Percentiles rank a stretch among this genome's conserved stretches.
Conservation (phyloP, 805 yeast genomes). For the Barnettozyma populi region DNA sequence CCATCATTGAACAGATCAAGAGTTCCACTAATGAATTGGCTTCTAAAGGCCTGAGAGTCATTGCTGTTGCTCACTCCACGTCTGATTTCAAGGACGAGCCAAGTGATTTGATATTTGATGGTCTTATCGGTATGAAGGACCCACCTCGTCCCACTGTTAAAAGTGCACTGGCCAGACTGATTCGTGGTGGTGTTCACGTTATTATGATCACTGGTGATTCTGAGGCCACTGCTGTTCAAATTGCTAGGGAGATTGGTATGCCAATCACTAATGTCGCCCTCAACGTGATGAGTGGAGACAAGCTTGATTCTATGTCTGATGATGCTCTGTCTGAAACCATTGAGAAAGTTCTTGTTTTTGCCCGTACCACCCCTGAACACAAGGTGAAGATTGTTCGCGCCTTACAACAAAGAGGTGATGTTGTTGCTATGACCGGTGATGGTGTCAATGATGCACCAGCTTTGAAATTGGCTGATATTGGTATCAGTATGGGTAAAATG, state of each 20-base stretch:
- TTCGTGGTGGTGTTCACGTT: constrained; percentile 94
- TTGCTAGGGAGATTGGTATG: constrained; percentile 88
- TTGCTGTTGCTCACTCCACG: constrained; percentile 65
- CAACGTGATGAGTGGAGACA: constrained; percentile 81
- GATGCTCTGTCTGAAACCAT: constrained; percentile 71
- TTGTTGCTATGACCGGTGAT: constrained; percentile 99
- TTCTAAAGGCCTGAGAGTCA: constrained; percentile 75
- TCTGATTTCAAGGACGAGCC: constrained; percentile 41
- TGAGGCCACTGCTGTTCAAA: constrained; percentile 78
- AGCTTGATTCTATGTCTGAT: constrained; percentile 67
- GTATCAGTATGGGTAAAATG: constrained; percentile 87
- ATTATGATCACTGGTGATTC: constrained; percentile 97
- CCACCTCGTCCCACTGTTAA: constrained; percentile 92
- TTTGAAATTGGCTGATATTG: constrained; percentile 89
- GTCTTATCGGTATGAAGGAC: constrained; percentile 92
- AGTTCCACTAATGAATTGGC: constrained; percentile 65
- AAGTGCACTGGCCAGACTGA: constrained; percentile 63
- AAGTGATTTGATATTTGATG: constrained; percentile 65
- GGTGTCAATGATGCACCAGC: constrained; percentile 99
- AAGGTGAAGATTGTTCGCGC: constrained; percentile 88
- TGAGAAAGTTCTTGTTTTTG: constrained; percentile 80
- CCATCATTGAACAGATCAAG: constrained; percentile 40
- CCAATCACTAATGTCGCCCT: constrained; percentile 58
- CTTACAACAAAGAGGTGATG: constrained; percentile 82
- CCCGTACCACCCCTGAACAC: constrained; percentile 94